Conservation (phyloP, 2,329 filamentous ascomycete species). For the Penicillium sp. region DNA sequence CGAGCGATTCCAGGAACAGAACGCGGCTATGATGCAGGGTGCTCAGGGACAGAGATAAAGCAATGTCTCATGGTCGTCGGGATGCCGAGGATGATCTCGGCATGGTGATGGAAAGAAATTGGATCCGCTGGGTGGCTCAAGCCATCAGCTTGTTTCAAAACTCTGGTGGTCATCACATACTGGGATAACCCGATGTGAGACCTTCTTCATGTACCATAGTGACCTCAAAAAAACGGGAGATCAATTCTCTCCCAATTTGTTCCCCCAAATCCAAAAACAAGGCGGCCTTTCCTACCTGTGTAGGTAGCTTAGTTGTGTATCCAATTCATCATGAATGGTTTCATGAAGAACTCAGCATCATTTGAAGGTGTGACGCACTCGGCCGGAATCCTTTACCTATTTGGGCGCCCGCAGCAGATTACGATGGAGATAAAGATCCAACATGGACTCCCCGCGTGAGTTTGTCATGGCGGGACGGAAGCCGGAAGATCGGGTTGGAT, state of each 20-base stretch:
- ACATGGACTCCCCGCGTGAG: no score
- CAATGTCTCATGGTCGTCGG: not conserved
- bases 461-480: not conserved
- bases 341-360: no score
- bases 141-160: no score
- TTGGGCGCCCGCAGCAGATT: conserved; percentile 9
- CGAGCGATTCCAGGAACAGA: conserved; percentile 78
- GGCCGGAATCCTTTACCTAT: conserved; percentile 18
- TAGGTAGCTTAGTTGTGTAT: no score
- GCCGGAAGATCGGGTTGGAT: no score
- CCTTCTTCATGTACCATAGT: conserved; percentile 24
- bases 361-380: no score
- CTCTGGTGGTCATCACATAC: no score
- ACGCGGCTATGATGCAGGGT: conserved; percentile 60
- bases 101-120: no score
- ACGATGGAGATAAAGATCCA: no score
- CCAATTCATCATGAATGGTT: no score
- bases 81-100: conserved; percentile 7
- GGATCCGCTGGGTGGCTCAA: no score
- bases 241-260: conserved; percentile 2
- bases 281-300: conserved; percentile 3
- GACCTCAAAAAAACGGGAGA: conserved; percentile 8
- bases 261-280: conserved; percentile 14
- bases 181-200: conserved; percentile 3
- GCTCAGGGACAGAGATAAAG: conserved; percentile 45